Evolutionary conservation across 139 green algal species (phyloP).

Genomic region (Tetradesmus obliquus): DNA sequence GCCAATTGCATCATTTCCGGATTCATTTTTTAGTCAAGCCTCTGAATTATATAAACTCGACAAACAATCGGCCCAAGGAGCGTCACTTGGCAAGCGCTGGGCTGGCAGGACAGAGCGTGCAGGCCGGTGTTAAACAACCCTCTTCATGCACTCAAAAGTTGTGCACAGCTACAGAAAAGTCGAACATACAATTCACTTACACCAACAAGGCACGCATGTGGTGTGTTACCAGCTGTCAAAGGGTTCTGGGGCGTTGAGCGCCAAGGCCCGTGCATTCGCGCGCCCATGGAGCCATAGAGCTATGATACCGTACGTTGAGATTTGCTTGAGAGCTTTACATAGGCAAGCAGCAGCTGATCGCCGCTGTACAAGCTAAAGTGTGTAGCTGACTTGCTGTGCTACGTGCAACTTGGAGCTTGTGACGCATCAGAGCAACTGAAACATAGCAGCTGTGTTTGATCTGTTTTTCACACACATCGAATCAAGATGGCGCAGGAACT

Average conservation of each 20-base stretch:
- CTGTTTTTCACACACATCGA: not conserved
- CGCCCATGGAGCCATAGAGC: too few relatives aligned
- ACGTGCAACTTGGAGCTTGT: not conserved
- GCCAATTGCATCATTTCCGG: slow-evolving; percentile 40
- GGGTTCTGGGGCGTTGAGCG: not conserved
- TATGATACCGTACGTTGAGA: not conserved
- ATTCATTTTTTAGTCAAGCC: not conserved
- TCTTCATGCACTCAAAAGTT: not conserved
- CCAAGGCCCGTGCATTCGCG: not conserved
- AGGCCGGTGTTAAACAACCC: not conserved
- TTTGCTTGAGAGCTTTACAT: not conserved
- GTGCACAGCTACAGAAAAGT: not conserved
- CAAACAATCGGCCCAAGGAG: not conserved
- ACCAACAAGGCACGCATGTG: not conserved
- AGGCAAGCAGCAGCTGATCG: not conserved
- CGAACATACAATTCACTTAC: not conserved
- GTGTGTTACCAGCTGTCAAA: not conserved
- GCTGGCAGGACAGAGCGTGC: not conserved
- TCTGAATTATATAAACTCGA: not conserved
- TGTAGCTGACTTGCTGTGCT: not conserved
- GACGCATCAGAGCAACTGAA: not conserved
- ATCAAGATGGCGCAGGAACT: slow-evolving; percentile 17
- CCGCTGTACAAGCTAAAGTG: not conserved
- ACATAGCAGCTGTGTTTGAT: not conserved
- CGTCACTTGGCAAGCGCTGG: not conserved